Conservation (phyloP, 176 grass and related monocot species). For the Eleusine indica region DNA sequence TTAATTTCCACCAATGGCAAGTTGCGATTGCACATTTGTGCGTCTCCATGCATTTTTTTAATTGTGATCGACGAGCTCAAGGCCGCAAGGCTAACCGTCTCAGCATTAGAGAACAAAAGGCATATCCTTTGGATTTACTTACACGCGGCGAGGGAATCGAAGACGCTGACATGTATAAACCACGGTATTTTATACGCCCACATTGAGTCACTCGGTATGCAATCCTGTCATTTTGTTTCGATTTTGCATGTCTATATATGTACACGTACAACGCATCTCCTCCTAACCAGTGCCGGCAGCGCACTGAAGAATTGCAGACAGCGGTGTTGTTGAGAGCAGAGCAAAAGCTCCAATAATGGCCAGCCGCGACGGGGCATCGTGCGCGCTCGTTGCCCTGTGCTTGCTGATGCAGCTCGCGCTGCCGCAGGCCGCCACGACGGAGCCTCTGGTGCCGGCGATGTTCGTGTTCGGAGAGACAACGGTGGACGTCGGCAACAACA, state of each 20-base stretch:
- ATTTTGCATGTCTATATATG: conserved; percentile 26
- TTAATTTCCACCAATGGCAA: neutral
- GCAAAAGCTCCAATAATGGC: neutral
- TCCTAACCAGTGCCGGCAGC: neutral
- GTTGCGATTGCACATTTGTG: neutral
- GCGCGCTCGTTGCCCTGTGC: conserved; percentile 29
- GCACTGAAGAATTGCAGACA: neutral
- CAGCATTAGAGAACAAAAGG: neutral
- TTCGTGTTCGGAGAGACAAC: conserved; percentile 91
- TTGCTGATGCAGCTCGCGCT: conserved; percentile 30
- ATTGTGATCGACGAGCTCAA: conserved; percentile 16
- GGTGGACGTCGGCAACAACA: conserved; percentile 93
- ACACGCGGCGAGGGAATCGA: neutral
- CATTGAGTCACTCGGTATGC: neutral
- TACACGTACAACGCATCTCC: neutral
- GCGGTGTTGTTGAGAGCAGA: neutral
- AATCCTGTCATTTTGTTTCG: neutral
- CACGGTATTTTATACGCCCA: neutral
- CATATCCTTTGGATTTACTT: conserved; percentile 14
- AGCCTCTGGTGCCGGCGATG: conserved; percentile 55
- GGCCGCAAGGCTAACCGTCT: neutral
- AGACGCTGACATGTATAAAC: neutral
- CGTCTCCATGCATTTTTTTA: neutral
- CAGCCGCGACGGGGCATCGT: neutral
- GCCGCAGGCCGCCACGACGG: neutral